Conservation (phyloP, 1,139 yeast species). For the Debaryomyces psychrophilus region DNA sequence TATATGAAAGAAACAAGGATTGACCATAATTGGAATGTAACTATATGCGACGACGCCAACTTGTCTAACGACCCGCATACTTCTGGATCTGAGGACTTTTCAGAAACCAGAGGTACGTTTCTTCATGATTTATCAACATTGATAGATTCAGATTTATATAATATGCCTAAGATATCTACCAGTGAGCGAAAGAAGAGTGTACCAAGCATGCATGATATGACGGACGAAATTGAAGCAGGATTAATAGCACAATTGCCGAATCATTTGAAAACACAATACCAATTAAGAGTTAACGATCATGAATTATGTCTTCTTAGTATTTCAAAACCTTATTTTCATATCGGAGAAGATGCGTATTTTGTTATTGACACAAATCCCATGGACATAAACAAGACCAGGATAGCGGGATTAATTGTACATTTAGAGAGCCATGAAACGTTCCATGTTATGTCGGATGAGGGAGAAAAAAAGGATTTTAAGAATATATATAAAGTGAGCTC, state of each 20-base stretch:
- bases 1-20: conserved; percentile 31
- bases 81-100: conserved; percentile 7
- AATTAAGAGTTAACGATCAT: conserved; percentile 38
- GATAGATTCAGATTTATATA: conserved; percentile 38
- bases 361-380: conserved; percentile 30
- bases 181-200: conserved; percentile 35
- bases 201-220: conserved; percentile 19
- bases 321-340: conserved; percentile 49
- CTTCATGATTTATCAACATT: conserved; percentile 36
- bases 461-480: conserved; percentile 20
- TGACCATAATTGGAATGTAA: conserved; percentile 38
- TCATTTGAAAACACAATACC: conserved; percentile 41
- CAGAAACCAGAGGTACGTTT: conserved; percentile 26
- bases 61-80: not conserved
- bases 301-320: conserved; percentile 37
- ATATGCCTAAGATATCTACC: conserved; percentile 38
- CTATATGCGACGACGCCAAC: conserved; percentile 7
- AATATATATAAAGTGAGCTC: conserved; percentile 45
- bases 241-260: conserved; percentile 34
- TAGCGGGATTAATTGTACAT: conserved; percentile 39
- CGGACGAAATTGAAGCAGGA: conserved; percentile 19
- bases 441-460: conserved; percentile 23
- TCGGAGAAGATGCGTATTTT: conserved; percentile 53
- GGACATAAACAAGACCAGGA: conserved; percentile 23
- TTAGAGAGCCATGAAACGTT: conserved; percentile 47